Evolutionary conservation across 495 filamentous ascomycete genomes (phyloP).

Genomic region (Neurospora intermedia): DNA sequence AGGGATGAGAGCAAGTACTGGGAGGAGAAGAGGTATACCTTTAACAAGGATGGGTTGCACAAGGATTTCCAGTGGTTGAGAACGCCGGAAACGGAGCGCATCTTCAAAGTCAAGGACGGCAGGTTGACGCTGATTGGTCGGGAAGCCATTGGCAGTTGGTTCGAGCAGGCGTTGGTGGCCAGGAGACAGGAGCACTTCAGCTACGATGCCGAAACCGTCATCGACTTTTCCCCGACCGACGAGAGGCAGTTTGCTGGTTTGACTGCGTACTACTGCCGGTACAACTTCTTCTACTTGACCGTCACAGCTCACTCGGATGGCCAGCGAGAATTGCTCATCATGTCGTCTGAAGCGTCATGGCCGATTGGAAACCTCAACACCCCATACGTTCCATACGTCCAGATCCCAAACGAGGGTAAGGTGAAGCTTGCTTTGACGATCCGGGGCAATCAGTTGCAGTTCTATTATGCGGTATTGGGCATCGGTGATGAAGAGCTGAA

Average conservation of each 20-base stretch:
- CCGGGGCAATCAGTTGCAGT: conserved; percentile 37
- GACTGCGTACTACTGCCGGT: conserved; percentile 48
- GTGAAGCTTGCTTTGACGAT: conserved; percentile 37
- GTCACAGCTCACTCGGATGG: conserved; percentile 44
- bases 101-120: conserved; percentile 29
- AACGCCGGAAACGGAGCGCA: conserved; percentile 43
- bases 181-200: conserved; percentile 45
- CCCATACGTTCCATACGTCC: conserved; percentile 23
- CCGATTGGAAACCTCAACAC: conserved; percentile 32
- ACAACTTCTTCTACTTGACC: conserved; percentile 48
- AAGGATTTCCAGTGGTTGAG: conserved; percentile 48
- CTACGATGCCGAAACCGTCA: conserved; percentile 44
- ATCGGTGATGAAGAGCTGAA: conserved; percentile 28
- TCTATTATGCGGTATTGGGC: conserved; percentile 35
- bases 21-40: conserved; percentile 39
- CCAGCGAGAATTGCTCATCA: conserved; percentile 40
- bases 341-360: conserved; percentile 40
- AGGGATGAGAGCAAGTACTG: conserved; percentile 42
- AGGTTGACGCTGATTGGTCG: conserved; percentile 38
- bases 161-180: conserved; percentile 45
- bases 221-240: conserved; percentile 40
- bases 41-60: conserved; percentile 31
- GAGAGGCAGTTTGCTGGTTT: conserved; percentile 47
- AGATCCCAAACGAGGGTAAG: conserved; percentile 41
- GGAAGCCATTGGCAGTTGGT: conserved; percentile 43